A percentile compares a stretch with the other conserved stretches of the same genome.
Conservation (phyloP, 2,329 filamentous ascomycete species). For the Aspergillus jensenii region DNA sequence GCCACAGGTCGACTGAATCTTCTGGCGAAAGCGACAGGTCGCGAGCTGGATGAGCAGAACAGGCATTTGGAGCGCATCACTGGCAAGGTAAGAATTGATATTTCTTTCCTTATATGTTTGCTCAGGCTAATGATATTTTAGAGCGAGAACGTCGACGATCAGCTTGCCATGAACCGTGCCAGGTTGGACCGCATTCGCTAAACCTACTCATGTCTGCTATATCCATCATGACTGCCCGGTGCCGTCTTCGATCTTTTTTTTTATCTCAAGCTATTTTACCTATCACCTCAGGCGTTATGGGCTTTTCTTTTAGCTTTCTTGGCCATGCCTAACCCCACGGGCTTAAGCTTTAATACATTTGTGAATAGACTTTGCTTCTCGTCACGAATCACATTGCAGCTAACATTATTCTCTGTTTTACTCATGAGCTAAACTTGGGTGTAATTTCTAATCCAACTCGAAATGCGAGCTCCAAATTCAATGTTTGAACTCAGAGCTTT, state of each 20-base stretch:
- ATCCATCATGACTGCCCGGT: constrained; percentile 26
- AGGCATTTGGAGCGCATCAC: constrained; percentile 74
- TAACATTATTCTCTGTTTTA: background rate
- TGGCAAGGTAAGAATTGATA: constrained; percentile 62
- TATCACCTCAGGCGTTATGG: constrained; percentile 26
- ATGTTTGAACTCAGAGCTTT: background rate
- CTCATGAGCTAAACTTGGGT: background rate
- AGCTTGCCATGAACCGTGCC: constrained; percentile 75
- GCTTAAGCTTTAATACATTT: background rate
- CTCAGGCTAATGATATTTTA: constrained; percentile 38
- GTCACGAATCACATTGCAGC: background rate
- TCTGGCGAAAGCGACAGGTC: constrained; percentile 70
- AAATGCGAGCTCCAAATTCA: background rate
- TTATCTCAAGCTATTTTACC: background rate
- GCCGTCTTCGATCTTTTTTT: constrained; percentile 25
- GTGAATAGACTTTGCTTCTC: constrained; percentile 4
- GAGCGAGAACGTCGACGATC: constrained; percentile 81
- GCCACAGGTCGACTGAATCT: constrained; percentile 70
- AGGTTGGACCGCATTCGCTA: constrained; percentile 60
- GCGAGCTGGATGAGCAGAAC: constrained; percentile 76
- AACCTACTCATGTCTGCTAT: background rate
- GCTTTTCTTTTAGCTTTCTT: constrained; percentile 9
- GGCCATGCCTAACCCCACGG: background rate
- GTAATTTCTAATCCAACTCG: background rate
- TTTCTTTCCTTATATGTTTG: background rate